Percentiles rank a stretch among this genome's conserved stretches.
Evolutionary conservation across 495 filamentous ascomycete genomes (phyloP).

Genomic region (Chaetomium tenue): DNA sequence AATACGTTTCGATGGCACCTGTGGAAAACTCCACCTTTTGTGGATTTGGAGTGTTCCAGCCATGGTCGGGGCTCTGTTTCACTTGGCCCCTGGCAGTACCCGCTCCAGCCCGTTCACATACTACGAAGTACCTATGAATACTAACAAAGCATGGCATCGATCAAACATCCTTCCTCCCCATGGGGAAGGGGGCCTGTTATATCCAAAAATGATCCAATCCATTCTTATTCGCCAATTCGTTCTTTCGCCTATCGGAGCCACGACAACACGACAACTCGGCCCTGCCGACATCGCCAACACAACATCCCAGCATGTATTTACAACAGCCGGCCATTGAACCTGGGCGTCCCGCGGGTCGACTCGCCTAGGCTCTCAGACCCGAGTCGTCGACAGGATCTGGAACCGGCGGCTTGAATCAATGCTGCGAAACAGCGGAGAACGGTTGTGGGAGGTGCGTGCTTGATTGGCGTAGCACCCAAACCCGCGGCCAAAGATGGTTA

Average conservation of each 20-base stretch:
- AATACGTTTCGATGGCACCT: too few species aligned
- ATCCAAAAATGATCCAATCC: too few species aligned
- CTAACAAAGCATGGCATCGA: too few species aligned
- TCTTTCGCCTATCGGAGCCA: not conserved
- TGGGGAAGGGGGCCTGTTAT: too few species aligned
- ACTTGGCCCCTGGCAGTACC: too few species aligned
- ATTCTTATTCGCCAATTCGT: too few species aligned
- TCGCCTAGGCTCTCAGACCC: not conserved
- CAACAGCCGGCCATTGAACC: not conserved
- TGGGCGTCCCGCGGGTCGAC: not conserved
- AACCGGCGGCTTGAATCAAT: not conserved
- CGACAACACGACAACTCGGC: not conserved
- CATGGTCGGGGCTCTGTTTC: too few species aligned
- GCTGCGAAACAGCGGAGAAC: not conserved
- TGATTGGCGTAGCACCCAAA: not conserved
- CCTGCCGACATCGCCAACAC: not conserved
- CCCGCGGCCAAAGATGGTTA: not conserved
- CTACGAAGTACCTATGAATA: too few species aligned
- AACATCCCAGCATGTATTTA: not conserved
- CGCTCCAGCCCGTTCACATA: too few species aligned
- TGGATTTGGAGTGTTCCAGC: too few species aligned
- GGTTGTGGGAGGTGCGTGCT: not conserved
- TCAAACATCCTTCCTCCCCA: too few species aligned
- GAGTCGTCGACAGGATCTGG: not conserved
- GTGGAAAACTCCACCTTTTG: too few species aligned